A percentile compares a stretch with the other conserved stretches of the same genome.
Conservation (phyloP, 768 basidiomycete species). For the button mushroom (Agaricus bisporus) region DNA sequence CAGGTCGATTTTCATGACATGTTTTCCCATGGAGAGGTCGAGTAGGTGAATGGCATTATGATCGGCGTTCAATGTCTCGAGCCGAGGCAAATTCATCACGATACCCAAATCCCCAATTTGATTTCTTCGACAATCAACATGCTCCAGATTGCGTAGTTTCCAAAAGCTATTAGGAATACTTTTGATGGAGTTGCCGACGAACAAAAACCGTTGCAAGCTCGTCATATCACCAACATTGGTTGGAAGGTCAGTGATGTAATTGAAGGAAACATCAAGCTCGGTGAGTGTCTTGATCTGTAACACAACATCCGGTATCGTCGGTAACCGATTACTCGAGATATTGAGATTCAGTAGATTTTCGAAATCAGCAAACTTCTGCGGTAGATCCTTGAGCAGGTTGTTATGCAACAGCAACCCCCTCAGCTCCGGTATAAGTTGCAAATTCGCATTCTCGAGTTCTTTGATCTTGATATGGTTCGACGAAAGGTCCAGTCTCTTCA, state of each 20-base stretch:
- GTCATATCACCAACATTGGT: slow-evolving; percentile 68
- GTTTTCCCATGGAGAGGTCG: slow-evolving; percentile 69
- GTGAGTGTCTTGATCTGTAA: slow-evolving; percentile 65
- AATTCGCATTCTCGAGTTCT: slow-evolving; percentile 79
- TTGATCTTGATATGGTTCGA: slow-evolving; percentile 86
- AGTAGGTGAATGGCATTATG: slow-evolving; percentile 80
- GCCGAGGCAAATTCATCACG: slow-evolving; percentile 60
- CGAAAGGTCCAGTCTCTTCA: slow-evolving; percentile 82
- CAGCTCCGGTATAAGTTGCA: slow-evolving; percentile 72
- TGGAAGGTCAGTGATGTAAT: slow-evolving; percentile 77
- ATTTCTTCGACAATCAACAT: slow-evolving; percentile 86
- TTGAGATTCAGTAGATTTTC: slow-evolving; percentile 71
- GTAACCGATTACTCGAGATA: slow-evolving; percentile 95
- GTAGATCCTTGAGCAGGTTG: slow-evolving; percentile 84
- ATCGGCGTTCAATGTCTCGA: slow-evolving; percentile 69
- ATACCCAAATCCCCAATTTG: slow-evolving; percentile 68
- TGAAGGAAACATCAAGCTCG: slow-evolving; percentile 94
- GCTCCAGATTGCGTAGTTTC: slow-evolving; percentile 51
- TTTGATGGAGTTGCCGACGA: slow-evolving; percentile 82
- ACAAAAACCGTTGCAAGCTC: slow-evolving; percentile 63
- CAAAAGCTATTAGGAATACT: slow-evolving; percentile 59
- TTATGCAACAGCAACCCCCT: slow-evolving; percentile 74
- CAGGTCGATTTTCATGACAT: slow-evolving; percentile 60
- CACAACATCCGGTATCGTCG: slow-evolving; percentile 65
- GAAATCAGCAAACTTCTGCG: slow-evolving; percentile 78